Base-by-base conservation (phyloP, 805 yeast genomes). In the Komagataella mondaviorum region DNA sequence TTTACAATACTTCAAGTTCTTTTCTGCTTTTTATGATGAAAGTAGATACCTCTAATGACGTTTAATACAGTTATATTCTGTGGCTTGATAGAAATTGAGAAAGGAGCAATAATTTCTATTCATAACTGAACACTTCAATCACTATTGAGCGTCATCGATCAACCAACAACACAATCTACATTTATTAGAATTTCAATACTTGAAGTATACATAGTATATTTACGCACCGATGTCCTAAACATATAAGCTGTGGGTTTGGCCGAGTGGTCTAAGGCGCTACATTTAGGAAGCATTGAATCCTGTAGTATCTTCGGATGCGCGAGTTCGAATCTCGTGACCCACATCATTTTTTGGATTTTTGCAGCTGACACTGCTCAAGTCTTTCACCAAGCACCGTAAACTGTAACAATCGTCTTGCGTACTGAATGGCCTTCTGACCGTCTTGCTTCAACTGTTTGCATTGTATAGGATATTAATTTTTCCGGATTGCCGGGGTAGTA, bases 201-300 rank as follows among this genome's bases (percentile, higher is more conserved):
- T 3, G 10, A 10, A 10, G 5, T 4, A 8, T 14, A 30, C 39
- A 8, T 10, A 1, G 2, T 14, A 30, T 30, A 8, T 1, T 4
- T 8, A 30, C 6, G 39, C 8, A 10, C 14, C 39, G 1, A 6
- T 5, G 6, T 30, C 3, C n/a, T 10, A 30, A 30, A 10, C n/a
- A 6, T 30, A 30, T 30, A 30, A 30, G 14, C 14, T 30, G 69
- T 59, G 67, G 62, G 69, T 60, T 61, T 65, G 69, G 69, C 69
- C 69, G 69, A 65, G 69, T 63, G 69, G 69, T 65, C 39, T 65
- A 65, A 65, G 69, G 69, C 69, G 69, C 54, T 55, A 55, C 53
- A 52, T 55, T 55, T 55, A 55, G 57, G 57, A 17, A 20, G n/a
- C 39, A 16, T 49, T 47, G 51, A 55, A 51, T 23, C 46, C 57